Evolutionary conservation across 345 rosid species (phyloP).

Genomic region (Citrus medica): DNA sequence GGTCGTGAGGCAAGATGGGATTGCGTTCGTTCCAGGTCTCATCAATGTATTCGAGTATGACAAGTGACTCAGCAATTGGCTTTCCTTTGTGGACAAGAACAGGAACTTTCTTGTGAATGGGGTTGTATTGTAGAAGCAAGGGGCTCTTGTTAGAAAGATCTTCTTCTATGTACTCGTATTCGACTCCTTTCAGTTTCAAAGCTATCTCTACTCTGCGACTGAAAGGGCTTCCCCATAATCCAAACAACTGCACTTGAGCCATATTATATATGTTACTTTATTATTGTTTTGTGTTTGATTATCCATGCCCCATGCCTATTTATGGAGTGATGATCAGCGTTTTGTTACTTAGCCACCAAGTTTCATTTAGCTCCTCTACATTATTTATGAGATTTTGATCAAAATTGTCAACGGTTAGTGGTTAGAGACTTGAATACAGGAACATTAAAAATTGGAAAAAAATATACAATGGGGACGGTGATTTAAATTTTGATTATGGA

Average conservation of each 20-base stretch:
- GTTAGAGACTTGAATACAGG: neutral
- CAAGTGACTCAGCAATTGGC: constrained; percentile 43
- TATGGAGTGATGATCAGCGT: neutral
- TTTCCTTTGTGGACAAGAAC: constrained; percentile 49
- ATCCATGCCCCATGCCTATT: neutral
- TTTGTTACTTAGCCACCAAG: constrained; percentile 1
- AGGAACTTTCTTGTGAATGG: constrained; percentile 50
- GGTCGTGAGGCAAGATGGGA: constrained; percentile 43
- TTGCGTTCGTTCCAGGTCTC: constrained; percentile 41
- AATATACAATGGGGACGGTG: too few relatives aligned
- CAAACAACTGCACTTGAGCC: constrained; percentile 35
- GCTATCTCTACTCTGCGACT: constrained; percentile 44
- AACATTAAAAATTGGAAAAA: neutral
- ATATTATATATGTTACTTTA: neutral
- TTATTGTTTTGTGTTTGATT: too few relatives aligned
- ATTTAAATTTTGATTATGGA: neutral
- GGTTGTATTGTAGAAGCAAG: constrained; percentile 6
- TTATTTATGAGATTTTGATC: neutral
- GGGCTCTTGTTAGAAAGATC: constrained; percentile 20
- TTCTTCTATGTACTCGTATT: constrained; percentile 44
- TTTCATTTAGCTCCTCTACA: neutral
- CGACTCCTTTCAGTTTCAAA: constrained; percentile 46
- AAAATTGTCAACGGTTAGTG: neutral
- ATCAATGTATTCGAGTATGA: constrained; percentile 53
- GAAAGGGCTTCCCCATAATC: constrained; percentile 44